Base-by-base conservation (phyloP, 345 rosid genomes). In the Hibiscus tridactylites region DNA sequence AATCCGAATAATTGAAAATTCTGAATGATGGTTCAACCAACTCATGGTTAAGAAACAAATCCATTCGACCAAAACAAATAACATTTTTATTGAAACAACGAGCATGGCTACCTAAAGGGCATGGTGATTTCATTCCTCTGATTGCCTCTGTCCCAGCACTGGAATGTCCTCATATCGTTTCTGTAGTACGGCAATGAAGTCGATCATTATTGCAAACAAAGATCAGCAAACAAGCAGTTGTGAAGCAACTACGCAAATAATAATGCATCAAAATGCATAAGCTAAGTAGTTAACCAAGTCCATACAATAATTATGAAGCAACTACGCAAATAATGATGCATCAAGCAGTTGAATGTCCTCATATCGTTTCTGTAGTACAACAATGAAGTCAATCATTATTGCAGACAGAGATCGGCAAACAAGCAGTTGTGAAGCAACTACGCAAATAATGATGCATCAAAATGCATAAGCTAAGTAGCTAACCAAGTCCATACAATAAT, bases 141-240 rank as follows among this genome's bases (percentile, higher is more conserved):
- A 49, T 49, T 83, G 96, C 83, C 96, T 85, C 80, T 92, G 97
- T 70, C 97, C 97, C 85, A 92, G 79, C 82, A 88, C 89, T 42
- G 97, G 78, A 52, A 92, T 92, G 77, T 92, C 96, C 78, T 92
- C 92, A 2, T 88, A 92, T 37, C 96, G 91, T 86, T 92, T 92
- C 97, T 87, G 85, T 62, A 78, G 74, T 68, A 63, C 5, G 75
- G 64, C 47, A 76, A 65, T 50, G 82, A 58, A 49, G 31, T 56
- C 29, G 9, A 29, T 24, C 33, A n/a, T 53, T 2, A 67, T 67
- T 28, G 59, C 58, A 58, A 37, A 26, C 19, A 39, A 70, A 57
- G 7, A 35, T 3, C 42, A 66, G 13, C 7, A 44, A 71, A 28
- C 53, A 65, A 31, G 62, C 17, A 4, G 17, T 17, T 24, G 31